Conservation (phyloP, 169 alveolate species). For the Cystoisospora suis region DNA sequence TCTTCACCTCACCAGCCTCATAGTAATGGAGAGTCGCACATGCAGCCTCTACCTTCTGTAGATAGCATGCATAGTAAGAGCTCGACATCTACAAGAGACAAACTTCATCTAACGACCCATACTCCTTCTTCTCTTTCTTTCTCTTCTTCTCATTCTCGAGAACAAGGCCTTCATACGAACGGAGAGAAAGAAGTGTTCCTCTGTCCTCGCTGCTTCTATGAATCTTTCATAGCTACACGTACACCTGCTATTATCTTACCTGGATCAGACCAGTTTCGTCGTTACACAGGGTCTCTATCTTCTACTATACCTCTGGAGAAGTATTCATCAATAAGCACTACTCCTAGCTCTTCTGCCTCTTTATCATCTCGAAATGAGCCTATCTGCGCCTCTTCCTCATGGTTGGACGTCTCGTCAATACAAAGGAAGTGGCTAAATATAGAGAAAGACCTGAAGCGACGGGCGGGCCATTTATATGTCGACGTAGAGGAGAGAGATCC, state of each 20-base stretch:
- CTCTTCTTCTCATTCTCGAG: background rate
- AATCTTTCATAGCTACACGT: background rate
- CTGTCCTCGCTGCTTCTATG: slow-evolving; percentile 8
- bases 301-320: too few species aligned
- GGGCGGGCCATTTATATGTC: background rate
- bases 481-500: slow-evolving; percentile 20
- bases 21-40: background rate
- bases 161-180: background rate
- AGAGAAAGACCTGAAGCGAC: background rate
- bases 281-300: too few species aligned
- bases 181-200: background rate
- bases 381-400: background rate
- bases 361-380: background rate
- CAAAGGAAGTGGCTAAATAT: background rate
- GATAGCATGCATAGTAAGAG: background rate
- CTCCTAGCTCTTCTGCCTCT: background rate
- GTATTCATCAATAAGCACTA: too few species aligned
- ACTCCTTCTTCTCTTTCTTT: background rate
- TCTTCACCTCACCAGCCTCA: background rate
- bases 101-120: background rate
- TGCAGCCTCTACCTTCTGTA: background rate
- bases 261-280: background rate
- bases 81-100: background rate
- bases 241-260: background rate
- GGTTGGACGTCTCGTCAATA: background rate